phyloP scores from a whole-genome alignment of 2,329 filamentous ascomycete genomes.

The Apiospora arundinis region DNA sequence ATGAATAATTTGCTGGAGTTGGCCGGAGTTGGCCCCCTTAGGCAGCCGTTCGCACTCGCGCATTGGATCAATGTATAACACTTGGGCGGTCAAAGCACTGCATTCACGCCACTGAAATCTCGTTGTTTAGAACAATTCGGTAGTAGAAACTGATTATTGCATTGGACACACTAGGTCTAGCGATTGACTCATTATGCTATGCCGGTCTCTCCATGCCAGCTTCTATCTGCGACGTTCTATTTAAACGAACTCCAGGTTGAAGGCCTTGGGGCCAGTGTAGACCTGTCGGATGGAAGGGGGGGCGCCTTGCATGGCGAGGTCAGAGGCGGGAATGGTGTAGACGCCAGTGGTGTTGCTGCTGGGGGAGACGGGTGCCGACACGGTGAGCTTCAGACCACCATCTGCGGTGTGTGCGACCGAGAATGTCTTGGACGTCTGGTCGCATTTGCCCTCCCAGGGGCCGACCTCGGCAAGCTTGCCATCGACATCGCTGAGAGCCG shows the following conservation, averaged over 20 bases:
- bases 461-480: slow-evolving; percentile 12
- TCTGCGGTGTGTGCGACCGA: neutral
- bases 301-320: slow-evolving; percentile 2
- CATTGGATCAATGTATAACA: too few relatives aligned
- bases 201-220: neutral
- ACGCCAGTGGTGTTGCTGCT: slow-evolving; percentile 17
- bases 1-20: too few relatives aligned
- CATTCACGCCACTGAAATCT: too few relatives aligned
- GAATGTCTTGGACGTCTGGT: slow-evolving; percentile 19
- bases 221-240: neutral
- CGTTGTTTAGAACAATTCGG: too few relatives aligned
- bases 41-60: too few relatives aligned
- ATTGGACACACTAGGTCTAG: neutral
- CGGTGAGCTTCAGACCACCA: slow-evolving; percentile 9
- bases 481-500: neutral
- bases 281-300: slow-evolving; percentile 6
- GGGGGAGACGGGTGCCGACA: slow-evolving; percentile 20
- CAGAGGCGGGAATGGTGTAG: slow-evolving; percentile 12
- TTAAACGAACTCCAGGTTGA: slow-evolving; percentile 16
- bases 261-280: slow-evolving; percentile 21
- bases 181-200: neutral
- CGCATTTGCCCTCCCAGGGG: slow-evolving; percentile 19
- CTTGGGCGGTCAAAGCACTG: neutral
- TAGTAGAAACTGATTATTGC: neutral
- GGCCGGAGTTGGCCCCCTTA: too few relatives aligned